Evolutionary conservation across 129 eudicot genomes (phyloP).

Genomic region (Escallonia herrerae): DNA sequence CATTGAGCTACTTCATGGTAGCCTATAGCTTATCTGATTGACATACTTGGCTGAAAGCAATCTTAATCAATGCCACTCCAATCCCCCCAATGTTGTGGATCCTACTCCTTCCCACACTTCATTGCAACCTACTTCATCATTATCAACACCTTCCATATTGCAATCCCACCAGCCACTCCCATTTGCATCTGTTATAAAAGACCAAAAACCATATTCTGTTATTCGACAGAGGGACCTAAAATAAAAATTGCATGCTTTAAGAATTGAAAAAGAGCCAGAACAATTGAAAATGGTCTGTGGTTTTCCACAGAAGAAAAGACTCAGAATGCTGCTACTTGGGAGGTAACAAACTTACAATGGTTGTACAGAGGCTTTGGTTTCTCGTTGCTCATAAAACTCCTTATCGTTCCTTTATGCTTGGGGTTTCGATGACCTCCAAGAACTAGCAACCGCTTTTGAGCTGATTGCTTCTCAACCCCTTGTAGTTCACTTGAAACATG

Average conservation of each 20-base stretch:
- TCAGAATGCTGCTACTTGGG: background rate
- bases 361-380: constrained; percentile 51
- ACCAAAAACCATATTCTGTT: background rate
- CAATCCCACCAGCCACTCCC: constrained; percentile 94
- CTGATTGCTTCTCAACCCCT: constrained; percentile 31
- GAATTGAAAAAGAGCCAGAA: background rate
- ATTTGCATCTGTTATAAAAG: constrained; percentile 57
- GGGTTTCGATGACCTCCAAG: constrained; percentile 64
- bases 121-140: constrained; percentile 69
- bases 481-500: constrained; percentile 7
- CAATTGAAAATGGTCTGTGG: background rate
- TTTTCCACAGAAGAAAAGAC: background rate
- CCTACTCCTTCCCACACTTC: constrained; percentile 97
- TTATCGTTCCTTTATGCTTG: constrained; percentile 18
- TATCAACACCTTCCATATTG: constrained; percentile 87
- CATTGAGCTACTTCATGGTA: background rate
- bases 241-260: background rate
- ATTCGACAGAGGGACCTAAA: background rate
- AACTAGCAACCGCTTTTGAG: constrained; percentile 55
- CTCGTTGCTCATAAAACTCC: constrained; percentile 17
- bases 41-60: background rate
- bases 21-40: too few relatives aligned
- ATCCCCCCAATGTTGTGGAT: constrained; percentile 76
- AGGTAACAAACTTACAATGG: constrained; percentile 49
- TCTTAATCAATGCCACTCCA: constrained; percentile 60